phyloP scores from a whole-genome alignment of 208 protist species.

The Angomonas deanei region DNA sequence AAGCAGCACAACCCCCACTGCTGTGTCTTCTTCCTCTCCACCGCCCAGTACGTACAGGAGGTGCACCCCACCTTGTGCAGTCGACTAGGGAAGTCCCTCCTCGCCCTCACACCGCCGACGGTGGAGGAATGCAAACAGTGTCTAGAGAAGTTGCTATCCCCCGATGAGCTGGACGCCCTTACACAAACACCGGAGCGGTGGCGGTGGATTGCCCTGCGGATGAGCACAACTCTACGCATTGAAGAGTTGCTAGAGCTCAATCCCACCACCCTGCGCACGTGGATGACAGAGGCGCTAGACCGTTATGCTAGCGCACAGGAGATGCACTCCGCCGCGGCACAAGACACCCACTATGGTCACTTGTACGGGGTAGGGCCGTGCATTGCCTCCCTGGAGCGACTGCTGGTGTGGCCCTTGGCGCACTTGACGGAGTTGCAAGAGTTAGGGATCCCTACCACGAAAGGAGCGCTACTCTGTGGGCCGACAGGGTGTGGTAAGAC shows the following conservation, averaged over 20 bases:
- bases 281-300: not conserved
- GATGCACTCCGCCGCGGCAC: slow-evolving; percentile 1
- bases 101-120: not conserved
- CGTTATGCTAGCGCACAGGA: too few species aligned
- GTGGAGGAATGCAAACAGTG: not conserved
- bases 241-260: not conserved
- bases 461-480: slow-evolving; percentile 77
- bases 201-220: too few species aligned
- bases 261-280: not conserved
- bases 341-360: slow-evolving; percentile 22
- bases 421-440: slow-evolving; percentile 33
- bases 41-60: slow-evolving; percentile 4
- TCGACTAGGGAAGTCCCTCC: not conserved
- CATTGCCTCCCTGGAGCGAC: slow-evolving; percentile 51
- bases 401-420: slow-evolving; percentile 76
- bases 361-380: slow-evolving; percentile 56
- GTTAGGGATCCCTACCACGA: slow-evolving; percentile 38
- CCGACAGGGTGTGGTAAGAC: slow-evolving; percentile 84
- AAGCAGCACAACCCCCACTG: not conserved
- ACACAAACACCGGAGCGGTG: too few species aligned
- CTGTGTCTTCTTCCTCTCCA: slow-evolving; percentile 1
- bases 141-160: not conserved
- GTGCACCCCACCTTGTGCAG: not conserved
- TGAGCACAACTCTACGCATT: too few species aligned
- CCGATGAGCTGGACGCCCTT: not conserved